Evolutionary conservation across 305 asterid species (phyloP).

Genomic region (Solanum hybrid): DNA sequence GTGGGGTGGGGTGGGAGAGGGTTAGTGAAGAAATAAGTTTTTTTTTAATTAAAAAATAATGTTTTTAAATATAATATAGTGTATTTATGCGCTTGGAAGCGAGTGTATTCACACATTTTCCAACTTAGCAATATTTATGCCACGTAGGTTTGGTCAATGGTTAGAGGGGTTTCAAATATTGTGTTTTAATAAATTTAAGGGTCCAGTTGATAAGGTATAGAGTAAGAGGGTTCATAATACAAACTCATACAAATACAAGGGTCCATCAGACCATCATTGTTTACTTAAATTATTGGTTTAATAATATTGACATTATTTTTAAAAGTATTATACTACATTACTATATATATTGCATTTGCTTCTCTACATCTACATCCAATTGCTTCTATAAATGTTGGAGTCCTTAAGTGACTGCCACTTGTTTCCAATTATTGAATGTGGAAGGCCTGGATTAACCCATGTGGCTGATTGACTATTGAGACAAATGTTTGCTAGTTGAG

Average conservation of each 20-base stretch:
- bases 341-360: neutral
- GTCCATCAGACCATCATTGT: neutral
- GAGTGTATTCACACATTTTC: neutral
- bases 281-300: neutral
- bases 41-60: too few species aligned
- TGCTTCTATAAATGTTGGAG: too few species aligned
- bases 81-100: neutral
- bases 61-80: neutral
- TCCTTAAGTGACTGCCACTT: too few species aligned
- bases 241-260: neutral
- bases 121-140: neutral
- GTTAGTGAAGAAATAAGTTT: neutral
- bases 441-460: too few species aligned
- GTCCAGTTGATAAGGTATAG: neutral
- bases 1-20: neutral
- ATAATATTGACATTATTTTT: neutral
- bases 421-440: too few species aligned
- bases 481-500: neutral
- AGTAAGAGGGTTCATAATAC: neutral
- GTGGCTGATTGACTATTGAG: too few species aligned
- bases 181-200: neutral
- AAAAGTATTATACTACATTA: neutral
- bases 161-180: neutral
- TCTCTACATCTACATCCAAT: neutral
- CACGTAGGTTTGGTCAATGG: neutral